A percentile compares a stretch with the other conserved stretches of the same genome.
phyloP scores from a whole-genome alignment of 129 eudicot species.

The Lonicera japonica region DNA sequence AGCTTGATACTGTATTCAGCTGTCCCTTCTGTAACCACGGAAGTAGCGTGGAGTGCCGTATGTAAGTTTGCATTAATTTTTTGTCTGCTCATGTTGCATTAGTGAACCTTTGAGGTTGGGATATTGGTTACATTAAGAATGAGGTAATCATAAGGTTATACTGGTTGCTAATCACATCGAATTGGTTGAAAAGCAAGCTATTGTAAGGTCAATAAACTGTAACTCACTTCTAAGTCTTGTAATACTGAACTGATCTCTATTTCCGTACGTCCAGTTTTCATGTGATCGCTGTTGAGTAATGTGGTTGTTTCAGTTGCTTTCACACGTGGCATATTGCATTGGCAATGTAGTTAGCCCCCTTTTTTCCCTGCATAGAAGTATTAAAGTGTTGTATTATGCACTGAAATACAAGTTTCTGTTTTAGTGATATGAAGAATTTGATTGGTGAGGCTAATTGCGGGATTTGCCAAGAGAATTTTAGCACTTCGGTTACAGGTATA shows the following conservation, averaged over 20 bases:
- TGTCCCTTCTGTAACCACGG: slow-evolving; percentile 45
- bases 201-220: background rate
- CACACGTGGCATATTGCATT: background rate
- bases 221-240: background rate
- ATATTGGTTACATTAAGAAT: background rate
- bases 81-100: background rate
- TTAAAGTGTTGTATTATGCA: background rate
- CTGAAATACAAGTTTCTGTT: background rate
- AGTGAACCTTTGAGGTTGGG: background rate
- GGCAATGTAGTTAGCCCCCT: background rate
- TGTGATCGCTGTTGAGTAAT: too few relatives aligned
- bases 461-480: slow-evolving; percentile 59
- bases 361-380: background rate
- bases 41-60: slow-evolving; percentile 38
- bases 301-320: background rate
- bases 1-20: slow-evolving; percentile 39
- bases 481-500: slow-evolving; percentile 50
- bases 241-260: background rate
- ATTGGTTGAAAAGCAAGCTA: too few relatives aligned
- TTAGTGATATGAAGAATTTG: slow-evolving; percentile 62
- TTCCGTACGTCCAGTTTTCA: too few relatives aligned
- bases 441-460: slow-evolving; percentile 59
- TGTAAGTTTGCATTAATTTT: slow-evolving; percentile 16
- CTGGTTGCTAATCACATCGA: too few relatives aligned
- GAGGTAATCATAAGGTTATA: too few relatives aligned